These are phyloP conservation scores for Aspergillus aculeatinus DNA, from an alignment of 2,329 filamentous ascomycete genomes.

Conservation along the genomic window DNA sequence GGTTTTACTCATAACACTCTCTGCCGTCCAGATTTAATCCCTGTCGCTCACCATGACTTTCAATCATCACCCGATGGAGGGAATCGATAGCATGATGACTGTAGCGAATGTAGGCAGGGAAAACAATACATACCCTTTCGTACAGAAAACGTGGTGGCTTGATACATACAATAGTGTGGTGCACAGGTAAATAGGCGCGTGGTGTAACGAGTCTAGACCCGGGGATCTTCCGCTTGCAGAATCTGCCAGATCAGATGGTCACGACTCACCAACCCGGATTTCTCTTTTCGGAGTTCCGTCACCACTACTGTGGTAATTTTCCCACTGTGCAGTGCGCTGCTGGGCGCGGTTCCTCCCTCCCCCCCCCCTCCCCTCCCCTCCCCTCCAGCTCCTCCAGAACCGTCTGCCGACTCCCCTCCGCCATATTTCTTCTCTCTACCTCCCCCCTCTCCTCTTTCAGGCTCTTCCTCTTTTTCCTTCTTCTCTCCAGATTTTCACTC, in stretches of 20 bases:
- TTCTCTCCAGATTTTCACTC: conserved; percentile 1
- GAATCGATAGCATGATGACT: not conserved
- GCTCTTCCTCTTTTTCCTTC: conserved; percentile 6
- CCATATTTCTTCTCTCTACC: conserved; percentile 8
- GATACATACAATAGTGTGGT: not conserved
- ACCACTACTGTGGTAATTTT: not conserved
- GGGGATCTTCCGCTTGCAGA: conserved; percentile 22
- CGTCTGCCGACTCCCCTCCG: not conserved
- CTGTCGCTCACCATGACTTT: not conserved
- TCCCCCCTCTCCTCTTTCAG: conserved; percentile 1
- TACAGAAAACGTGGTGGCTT: not conserved
- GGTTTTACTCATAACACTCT: not conserved
- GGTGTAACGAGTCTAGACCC: conserved; percentile 19
- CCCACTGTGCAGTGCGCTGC: not conserved
- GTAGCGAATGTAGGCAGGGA: not conserved
- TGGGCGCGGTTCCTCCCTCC: too few relatives aligned
- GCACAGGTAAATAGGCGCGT: not conserved
- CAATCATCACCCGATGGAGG: not conserved
- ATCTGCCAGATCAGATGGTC: conserved; percentile 24
- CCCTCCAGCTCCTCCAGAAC: not conserved
- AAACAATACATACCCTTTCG: not conserved
- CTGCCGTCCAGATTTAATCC: too few relatives aligned
- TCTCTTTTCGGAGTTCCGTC: conserved; percentile 21
- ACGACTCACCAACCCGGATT: conserved; percentile 16
- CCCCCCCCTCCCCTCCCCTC: not conserved